These are phyloP conservation scores for Neoarthrinium moseri DNA, from an alignment of 2,329 filamentous ascomycete species.

Conservation along the genomic window DNA sequence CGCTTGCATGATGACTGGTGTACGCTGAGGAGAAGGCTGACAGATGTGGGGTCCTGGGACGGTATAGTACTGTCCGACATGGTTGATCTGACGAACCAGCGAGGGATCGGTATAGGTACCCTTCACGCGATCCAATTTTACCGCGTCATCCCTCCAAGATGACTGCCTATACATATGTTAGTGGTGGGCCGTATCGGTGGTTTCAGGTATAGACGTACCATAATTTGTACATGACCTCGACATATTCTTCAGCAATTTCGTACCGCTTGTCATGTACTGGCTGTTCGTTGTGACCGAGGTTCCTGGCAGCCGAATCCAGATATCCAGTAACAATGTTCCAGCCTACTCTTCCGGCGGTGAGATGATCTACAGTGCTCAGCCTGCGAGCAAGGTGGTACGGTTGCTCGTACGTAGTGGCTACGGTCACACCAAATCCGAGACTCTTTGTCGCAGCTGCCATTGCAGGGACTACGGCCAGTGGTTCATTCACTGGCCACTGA, in stretches of 20 bases:
- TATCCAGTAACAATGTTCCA: constrained; percentile 59
- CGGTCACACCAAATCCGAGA: constrained; percentile 58
- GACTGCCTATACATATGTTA: not conserved
- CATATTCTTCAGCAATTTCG: constrained; percentile 57
- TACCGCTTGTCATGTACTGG: constrained; percentile 62
- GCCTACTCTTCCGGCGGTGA: constrained; percentile 57
- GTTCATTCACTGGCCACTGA: constrained; percentile 2
- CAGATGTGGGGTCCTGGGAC: constrained; percentile 9
- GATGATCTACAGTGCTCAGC: constrained; percentile 59
- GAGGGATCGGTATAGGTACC: constrained; percentile 4
- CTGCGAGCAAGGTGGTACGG: constrained; percentile 59
- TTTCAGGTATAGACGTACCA: too few species aligned
- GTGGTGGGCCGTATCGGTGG: too few species aligned
- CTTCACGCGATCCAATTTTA: constrained; percentile 3
- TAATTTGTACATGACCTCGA: constrained; percentile 57
- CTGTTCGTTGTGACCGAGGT: constrained; percentile 54
- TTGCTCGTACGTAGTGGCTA: constrained; percentile 58
- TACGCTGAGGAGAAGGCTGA: constrained; percentile 7
- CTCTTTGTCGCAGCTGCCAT: constrained; percentile 66
- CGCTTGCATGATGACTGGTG: constrained; percentile 8
- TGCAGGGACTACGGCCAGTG: constrained; percentile 43
- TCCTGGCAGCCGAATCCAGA: constrained; percentile 58
- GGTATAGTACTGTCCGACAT: constrained; percentile 6
- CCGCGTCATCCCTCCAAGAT: constrained; percentile 8
- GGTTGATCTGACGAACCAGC: constrained; percentile 7